Evolutionary conservation across 345 rosid species (phyloP), one percentile per base, ranked within the genome.

Genomic region (Garcia nutans): DNA sequence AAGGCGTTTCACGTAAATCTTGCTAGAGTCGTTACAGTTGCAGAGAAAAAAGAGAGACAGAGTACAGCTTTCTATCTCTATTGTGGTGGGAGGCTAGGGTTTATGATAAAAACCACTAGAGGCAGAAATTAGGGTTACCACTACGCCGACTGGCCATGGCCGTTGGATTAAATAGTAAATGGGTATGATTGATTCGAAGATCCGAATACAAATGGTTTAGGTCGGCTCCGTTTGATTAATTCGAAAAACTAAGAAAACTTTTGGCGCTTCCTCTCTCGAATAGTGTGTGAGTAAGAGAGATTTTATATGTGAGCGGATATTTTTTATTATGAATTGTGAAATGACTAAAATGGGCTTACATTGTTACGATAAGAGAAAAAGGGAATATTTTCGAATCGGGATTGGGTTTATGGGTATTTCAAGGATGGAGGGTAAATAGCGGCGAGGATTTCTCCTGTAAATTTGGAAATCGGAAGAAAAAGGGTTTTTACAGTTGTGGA

Each of bases 61-160:
- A 26, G 64, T 50, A 66, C 20, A 28, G 12, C 54, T 58, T 52
- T 22, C 52, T 45, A 15, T 55, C 19, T 42, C 58, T 44, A 6
- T 42, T 10, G 26, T 9, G 62, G 55, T 31, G 81, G 73, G 62
- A 45, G 81, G 77, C 81, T 78, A 78, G 81, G 81, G 81, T 78
- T 78, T 78, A 78, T 57, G 72, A 77, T 20, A 7, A 63, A 58
- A 44, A 74, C 70, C 63, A 64, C 52, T 41, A 1, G 52, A 41
- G 67, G 58, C 22, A 71, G 58, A 65, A 10, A 9, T 55, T 10
- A 65, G 52, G 80, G 65, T 26, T 42, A 77, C 67, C 28, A 9
- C 65, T 44, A 24, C 31, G 49, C 76, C 68, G 80, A 65, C 59
- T 65, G 49, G 28, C 23, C 4, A 13, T 19, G 10, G 50, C 55